Conservation (phyloP, 2,329 filamentous ascomycete species). For the Teratosphaeriaceae sp. region DNA sequence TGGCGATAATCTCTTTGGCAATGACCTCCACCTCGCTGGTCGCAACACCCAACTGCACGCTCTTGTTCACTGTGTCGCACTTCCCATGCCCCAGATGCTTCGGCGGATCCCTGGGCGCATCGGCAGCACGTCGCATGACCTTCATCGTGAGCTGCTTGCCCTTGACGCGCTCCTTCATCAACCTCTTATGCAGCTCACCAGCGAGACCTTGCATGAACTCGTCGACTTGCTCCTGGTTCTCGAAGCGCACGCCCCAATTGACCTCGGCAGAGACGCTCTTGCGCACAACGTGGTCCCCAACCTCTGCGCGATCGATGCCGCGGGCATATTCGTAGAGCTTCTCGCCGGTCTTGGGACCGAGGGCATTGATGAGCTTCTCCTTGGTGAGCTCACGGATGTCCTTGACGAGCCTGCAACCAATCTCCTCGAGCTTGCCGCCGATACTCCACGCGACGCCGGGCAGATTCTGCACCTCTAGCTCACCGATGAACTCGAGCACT, state of each 20-base stretch:
- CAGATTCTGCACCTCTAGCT: conserved; percentile 70
- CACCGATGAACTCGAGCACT: conserved; percentile 67
- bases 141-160: conserved; percentile 89
- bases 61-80: conserved; percentile 93
- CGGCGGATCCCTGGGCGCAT: conserved; percentile 82
- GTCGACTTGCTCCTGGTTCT: conserved; percentile 85
- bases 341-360: conserved; percentile 89
- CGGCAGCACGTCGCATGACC: conserved; percentile 78
- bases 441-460: conserved; percentile 93
- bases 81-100: conserved; percentile 95
- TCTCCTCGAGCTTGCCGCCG: conserved; percentile 77
- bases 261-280: conserved; percentile 97
- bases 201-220: conserved; percentile 83
- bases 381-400: conserved; percentile 73
- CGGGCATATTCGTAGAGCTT: conserved; percentile 86
- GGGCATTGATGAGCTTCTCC: conserved; percentile 62
- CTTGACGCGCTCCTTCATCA: conserved; percentile 77
- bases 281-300: conserved; percentile 75
- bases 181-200: conserved; percentile 71
- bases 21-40: conserved; percentile 68
- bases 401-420: conserved; percentile 74
- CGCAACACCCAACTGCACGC: conserved; percentile 70
- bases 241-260: conserved; percentile 96
- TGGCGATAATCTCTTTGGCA: conserved; percentile 75
- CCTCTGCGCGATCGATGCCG: conserved; percentile 78